phyloP scores from a whole-genome alignment of 768 basidiomycete species.

The Dendrothele bispora region DNA sequence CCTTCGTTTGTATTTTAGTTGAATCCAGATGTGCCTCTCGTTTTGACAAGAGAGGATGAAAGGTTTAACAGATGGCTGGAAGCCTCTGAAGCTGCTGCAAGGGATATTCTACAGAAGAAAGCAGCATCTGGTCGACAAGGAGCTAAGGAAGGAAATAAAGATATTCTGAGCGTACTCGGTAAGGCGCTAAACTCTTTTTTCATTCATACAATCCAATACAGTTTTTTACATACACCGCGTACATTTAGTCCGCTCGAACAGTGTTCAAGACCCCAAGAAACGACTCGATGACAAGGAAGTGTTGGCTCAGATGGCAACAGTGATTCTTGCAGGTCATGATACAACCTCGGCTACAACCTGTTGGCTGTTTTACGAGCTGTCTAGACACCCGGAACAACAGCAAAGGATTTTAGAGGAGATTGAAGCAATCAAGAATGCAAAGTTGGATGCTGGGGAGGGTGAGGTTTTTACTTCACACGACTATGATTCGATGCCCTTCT shows the following conservation, averaged over 20 bases:
- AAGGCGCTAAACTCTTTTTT: too few species aligned
- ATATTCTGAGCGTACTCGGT: conserved; percentile 1
- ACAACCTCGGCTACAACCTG: conserved; percentile 57
- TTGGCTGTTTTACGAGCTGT: conserved; percentile 66
- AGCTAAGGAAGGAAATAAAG: neutral
- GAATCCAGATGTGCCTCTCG: neutral
- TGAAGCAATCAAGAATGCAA: too few species aligned
- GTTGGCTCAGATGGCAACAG: conserved; percentile 46
- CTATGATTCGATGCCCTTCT: conserved; percentile 33
- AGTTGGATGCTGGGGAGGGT: too few species aligned
- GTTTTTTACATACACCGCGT: too few species aligned
- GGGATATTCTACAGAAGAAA: neutral
- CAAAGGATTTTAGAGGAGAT: conserved; percentile 63
- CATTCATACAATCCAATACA: too few species aligned
- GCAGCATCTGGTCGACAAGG: neutral
- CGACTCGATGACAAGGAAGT: conserved; percentile 49
- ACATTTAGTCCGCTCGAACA: conserved; percentile 61
- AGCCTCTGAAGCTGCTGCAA: neutral
- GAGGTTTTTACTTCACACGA: too few species aligned
- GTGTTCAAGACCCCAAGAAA: conserved; percentile 40
- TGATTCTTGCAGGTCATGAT: conserved; percentile 57
- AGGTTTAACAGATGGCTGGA: neutral
- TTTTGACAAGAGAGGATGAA: conserved; percentile 2
- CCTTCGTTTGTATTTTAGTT: neutral
- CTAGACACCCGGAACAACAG: conserved; percentile 58